Percentiles rank a stretch among this genome's conserved stretches.
phyloP scores from a whole-genome alignment of 306 rosid genomes.

The Quercus robur region DNA sequence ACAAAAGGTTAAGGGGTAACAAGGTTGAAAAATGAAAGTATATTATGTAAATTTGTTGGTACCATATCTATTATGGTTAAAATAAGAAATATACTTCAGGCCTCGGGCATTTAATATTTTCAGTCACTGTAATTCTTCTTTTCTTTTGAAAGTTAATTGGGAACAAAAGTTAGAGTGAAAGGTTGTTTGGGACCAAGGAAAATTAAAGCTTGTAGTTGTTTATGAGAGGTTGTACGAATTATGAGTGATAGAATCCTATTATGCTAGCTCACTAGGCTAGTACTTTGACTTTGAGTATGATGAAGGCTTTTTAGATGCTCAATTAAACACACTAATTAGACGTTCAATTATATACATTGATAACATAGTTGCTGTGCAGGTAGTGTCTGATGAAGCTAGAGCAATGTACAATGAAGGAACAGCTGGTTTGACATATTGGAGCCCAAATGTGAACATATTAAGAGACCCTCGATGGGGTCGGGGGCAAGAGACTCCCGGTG shows the following conservation, averaged over 20 bases:
- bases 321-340: too few relatives aligned
- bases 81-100: too few relatives aligned
- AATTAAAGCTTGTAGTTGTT: not conserved
- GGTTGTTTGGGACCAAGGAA: too few relatives aligned
- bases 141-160: too few relatives aligned
- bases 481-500: constrained; percentile 94
- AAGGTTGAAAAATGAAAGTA: too few relatives aligned
- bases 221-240: not conserved
- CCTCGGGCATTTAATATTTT: too few relatives aligned
- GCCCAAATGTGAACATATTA: constrained; percentile 88
- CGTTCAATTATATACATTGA: too few relatives aligned
- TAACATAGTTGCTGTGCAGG: constrained; percentile 28
- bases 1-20: too few relatives aligned
- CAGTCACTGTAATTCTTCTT: too few relatives aligned
- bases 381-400: constrained; percentile 92
- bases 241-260: not conserved
- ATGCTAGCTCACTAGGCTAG: not conserved
- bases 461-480: constrained; percentile 98
- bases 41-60: too few relatives aligned
- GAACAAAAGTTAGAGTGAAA: too few relatives aligned
- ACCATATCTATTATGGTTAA: too few relatives aligned
- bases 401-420: constrained; percentile 91
- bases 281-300: not conserved
- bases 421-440: constrained; percentile 89
- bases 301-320: not conserved